These are phyloP conservation scores for Meyerozyma guilliermondii DNA, from an alignment of 1,139 yeast genomes.

Conservation along the genomic window DNA sequence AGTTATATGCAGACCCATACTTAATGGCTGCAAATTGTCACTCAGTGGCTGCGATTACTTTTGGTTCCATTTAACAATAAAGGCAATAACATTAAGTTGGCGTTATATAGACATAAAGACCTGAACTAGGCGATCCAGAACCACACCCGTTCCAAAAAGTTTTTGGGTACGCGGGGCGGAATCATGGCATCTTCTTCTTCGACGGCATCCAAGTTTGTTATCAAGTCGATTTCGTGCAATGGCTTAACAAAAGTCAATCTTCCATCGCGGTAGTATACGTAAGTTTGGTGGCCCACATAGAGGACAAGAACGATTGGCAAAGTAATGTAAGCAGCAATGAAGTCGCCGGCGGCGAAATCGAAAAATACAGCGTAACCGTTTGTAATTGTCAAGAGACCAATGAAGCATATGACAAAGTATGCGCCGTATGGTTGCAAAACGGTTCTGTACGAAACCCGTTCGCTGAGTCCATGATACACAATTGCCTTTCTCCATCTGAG, in stretches of 20 bases:
- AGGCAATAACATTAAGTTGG: neutral
- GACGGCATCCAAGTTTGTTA: constrained; percentile 37
- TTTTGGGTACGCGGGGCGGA: constrained; percentile 29
- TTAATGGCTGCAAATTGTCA: neutral
- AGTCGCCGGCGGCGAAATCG: constrained; percentile 40
- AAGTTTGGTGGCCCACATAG: constrained; percentile 39
- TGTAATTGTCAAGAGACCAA: constrained; percentile 43
- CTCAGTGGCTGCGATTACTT: too few species aligned
- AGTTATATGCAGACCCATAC: neutral
- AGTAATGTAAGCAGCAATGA: constrained; percentile 59
- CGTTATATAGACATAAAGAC: neutral
- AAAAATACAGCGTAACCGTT: constrained; percentile 59
- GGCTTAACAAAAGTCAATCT: constrained; percentile 31
- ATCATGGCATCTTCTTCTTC: constrained; percentile 33
- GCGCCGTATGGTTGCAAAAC: constrained; percentile 48
- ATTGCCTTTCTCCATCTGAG: constrained; percentile 54
- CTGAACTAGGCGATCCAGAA: constrained; percentile 27
- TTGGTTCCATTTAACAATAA: too few species aligned
- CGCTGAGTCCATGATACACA: constrained; percentile 31
- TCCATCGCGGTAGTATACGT: constrained; percentile 24
- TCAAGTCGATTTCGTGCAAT: constrained; percentile 37
- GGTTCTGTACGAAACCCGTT: constrained; percentile 45
- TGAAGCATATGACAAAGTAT: constrained; percentile 43
- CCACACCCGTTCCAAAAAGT: constrained; percentile 32
- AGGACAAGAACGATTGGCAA: constrained; percentile 48